Evolutionary conservation across 2,329 filamentous ascomycete species (phyloP), one percentile per base, ranked within the genome.

Genomic region (Thelonectria blattea): DNA sequence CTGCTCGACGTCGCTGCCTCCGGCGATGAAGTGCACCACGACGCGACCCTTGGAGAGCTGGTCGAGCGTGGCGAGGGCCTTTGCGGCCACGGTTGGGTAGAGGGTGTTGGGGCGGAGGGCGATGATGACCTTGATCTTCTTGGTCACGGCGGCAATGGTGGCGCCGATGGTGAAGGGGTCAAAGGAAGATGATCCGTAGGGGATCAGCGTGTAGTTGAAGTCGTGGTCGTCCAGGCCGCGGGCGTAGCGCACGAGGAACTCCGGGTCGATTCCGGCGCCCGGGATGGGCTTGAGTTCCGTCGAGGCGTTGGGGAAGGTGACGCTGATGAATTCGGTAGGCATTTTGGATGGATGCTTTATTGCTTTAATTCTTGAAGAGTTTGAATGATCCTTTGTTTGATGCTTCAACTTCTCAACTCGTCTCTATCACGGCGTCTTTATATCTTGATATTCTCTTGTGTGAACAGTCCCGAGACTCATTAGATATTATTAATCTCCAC

Each of bases 1-100:
- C 71, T 88, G 85, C 62, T 88, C 85, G 3, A 73, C 80, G 56
- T 88, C 85, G 58, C 80, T 86, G 49, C 85, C 85, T 27, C 85
- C 85, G 1, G 85, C 85, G 63, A 88, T 88, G 68, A 88, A 86
- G 66, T 88, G 85, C 11, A 87, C 85, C 0, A 88, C 85, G 4
- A 80, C 85, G 10, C 85, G 81, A 8, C 85, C 85, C 3, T 72
- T 73, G 69, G 82, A 83, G 24, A 88, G 81, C 63, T 87, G 85
- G 64, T 87, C 85, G 0, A 88, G 80, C 0, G 85, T 88, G 2
- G 85, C 84, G 1, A 88, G 79, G 3, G 83, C 81, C 71, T 87
- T 88, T 43, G 85, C 85, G 0, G 85, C 85, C 0, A 87, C 85
- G 1, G 85, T 88, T 4, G 85, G 85, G 67, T 85, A 87, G 8